Evolutionary conservation across 495 filamentous ascomycete genomes (phyloP), one percentile per base, ranked within the genome.

Genomic region (Aspergillus cavernicola): DNA sequence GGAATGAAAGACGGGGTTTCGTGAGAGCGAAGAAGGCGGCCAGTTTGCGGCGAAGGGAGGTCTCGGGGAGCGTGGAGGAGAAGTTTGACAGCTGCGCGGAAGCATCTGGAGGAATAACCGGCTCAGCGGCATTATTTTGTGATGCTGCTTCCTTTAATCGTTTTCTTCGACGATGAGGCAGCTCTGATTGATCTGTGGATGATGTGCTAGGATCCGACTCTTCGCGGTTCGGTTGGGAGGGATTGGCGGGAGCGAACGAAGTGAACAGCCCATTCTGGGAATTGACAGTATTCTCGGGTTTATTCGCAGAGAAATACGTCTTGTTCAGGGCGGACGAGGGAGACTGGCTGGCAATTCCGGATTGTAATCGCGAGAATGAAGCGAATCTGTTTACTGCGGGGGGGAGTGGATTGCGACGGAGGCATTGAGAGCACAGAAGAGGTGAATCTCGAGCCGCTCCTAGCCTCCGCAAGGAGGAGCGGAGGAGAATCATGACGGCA

Each of bases 1-100:
- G 79, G 52, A 96, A 86, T 12, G 91, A 92, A 36, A 98, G 83
- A 37, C 95, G 90, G 5, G 93, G 93, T 70, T 98, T 98, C 20
- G 90, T 87, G 60, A 98, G 85, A 7, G 93, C 88, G 59, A 98
- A 86, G 63, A 87, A 90, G 31, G 90, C 84, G n/a, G 91, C 87
- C 45, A 93, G 58, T 33, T 81, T 79, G 53, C 91, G 87, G 39
- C 86, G 83, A 44, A 95, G 51, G 37, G 92, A 95, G 39, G 79
- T 68, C 2, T 84, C 81, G 26, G 86, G 82, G 45, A 77, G 74
- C n/a, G 75, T 70, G 23, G 86, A 83, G 6, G 92, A 91, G 31
- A 81, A 67, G 23, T 81, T 81, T 8, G 92, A 86, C 36, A 97
- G 78, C 52, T 83, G 80, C 19, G 89, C 85, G 7, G 92, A 95